Percentiles rank a stretch among this genome's conserved stretches.
These are phyloP conservation scores for Pleomassaria siparia DNA, from an alignment of 2,329 filamentous ascomycete genomes.

Conservation along the genomic window DNA sequence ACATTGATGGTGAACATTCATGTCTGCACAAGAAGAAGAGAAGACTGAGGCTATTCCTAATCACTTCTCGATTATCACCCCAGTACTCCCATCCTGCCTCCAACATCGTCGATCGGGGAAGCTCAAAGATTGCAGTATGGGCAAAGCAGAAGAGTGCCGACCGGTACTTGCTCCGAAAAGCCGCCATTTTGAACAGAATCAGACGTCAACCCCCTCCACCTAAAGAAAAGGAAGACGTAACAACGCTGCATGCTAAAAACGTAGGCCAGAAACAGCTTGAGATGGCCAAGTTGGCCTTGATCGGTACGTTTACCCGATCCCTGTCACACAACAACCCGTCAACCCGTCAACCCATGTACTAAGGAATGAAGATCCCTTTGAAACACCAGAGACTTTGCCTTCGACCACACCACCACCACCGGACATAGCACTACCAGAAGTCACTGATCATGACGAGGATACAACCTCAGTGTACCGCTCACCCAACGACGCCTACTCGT, in stretches of 20 bases:
- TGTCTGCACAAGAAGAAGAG: conserved; percentile 65
- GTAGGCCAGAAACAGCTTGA: conserved; percentile 35
- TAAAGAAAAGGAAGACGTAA: conserved; percentile 20
- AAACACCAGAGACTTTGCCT: conserved; percentile 14
- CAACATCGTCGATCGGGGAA: conserved; percentile 67
- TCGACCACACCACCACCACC: conserved; percentile 19
- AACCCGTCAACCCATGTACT: conserved; percentile 18
- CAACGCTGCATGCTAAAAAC: conserved; percentile 36
- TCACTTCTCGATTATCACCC: conserved; percentile 69
- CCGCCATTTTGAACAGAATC: conserved; percentile 66
- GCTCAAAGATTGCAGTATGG: conserved; percentile 50
- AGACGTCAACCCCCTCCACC: conserved; percentile 43
- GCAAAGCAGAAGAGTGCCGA: conserved; percentile 52
- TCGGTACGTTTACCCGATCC: conserved; percentile 35
- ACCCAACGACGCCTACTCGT: conserved; percentile 37
- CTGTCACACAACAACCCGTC: conserved; percentile 17
- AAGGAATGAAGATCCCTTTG: conserved; percentile 5
- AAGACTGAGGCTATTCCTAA: conserved; percentile 60
- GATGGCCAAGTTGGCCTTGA: conserved; percentile 32
- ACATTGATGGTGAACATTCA: conserved; percentile 59
- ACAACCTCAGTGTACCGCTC: conserved; percentile 19
- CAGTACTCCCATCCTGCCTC: conserved; percentile 70
- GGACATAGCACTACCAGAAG: background rate
- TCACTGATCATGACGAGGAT: conserved; percentile 8
- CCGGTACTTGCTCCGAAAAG: conserved; percentile 61